Evolutionary conservation across 352 stramenopile genomes (phyloP).

Genomic region (Phytophthora nicotianae): DNA sequence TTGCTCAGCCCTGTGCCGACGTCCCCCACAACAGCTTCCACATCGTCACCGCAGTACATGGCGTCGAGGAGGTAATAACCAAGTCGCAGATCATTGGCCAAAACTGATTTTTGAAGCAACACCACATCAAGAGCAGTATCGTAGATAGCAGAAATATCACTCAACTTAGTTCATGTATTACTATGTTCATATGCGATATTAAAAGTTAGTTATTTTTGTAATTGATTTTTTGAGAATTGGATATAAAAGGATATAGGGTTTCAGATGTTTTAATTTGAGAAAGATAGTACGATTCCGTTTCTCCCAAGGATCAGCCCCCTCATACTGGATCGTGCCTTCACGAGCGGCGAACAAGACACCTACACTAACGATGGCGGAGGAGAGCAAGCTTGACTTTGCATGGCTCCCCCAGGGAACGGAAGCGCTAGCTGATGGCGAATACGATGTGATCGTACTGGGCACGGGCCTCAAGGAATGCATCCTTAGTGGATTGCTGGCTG

Average conservation of each 20-base stretch:
- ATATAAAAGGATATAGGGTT: not conserved
- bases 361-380: conserved; percentile 50
- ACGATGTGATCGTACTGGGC: conserved; percentile 99
- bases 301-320: conserved; percentile 21
- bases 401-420: conserved; percentile 96
- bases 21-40: conserved; percentile 95
- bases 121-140: not conserved
- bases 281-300: not conserved
- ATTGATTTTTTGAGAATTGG: not conserved
- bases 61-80: not conserved
- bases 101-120: conserved; percentile 7
- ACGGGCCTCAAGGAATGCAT: conserved; percentile 99
- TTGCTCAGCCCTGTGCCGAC: conserved; percentile 91
- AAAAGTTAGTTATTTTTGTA: not conserved
- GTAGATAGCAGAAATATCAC: not conserved
- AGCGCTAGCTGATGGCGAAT: conserved; percentile 98
- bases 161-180: not conserved
- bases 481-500: conserved; percentile 95
- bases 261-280: not conserved
- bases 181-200: not conserved
- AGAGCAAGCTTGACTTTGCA: conserved; percentile 86
- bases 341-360: conserved; percentile 1
- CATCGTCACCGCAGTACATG: conserved; percentile 98
- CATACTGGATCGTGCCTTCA: conserved; percentile 18
- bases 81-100: conserved; percentile 8